Conservation (phyloP, 345 rosid genomes). For the Hypericum androsaemum region DNA sequence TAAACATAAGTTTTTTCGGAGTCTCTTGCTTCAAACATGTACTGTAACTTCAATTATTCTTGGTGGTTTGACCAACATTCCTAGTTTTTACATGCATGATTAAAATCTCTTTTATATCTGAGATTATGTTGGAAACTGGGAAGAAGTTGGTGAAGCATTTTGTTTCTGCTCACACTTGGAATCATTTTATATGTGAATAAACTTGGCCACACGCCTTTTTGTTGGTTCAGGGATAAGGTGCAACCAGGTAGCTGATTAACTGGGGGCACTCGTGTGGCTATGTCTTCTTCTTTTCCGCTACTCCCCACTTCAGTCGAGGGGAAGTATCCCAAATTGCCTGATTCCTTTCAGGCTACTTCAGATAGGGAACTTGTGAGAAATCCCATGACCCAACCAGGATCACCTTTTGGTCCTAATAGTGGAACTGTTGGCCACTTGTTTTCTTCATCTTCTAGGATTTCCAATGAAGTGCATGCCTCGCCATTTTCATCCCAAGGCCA, state of each 20-base stretch:
- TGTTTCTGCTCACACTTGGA: slow-evolving; percentile 5
- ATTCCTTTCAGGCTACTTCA: slow-evolving; percentile 32
- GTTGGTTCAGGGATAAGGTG: slow-evolving; percentile 9
- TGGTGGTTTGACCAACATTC: too few species aligned
- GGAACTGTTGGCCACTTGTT: slow-evolving; percentile 23
- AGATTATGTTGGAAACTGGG: not conserved
- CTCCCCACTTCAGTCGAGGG: slow-evolving; percentile 24
- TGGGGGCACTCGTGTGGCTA: slow-evolving; percentile 15
- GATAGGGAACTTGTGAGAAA: slow-evolving; percentile 38
- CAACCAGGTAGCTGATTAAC: slow-evolving; percentile 8
- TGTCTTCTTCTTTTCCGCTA: slow-evolving; percentile 40
- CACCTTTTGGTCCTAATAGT: slow-evolving; percentile 27
- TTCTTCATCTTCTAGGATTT: slow-evolving; percentile 27
- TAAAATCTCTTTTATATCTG: not conserved
- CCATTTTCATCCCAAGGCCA: slow-evolving; percentile 26
- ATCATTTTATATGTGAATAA: slow-evolving; percentile 9
- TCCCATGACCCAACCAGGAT: slow-evolving; percentile 24
- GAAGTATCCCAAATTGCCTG: slow-evolving; percentile 29
- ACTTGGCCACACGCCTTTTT: slow-evolving; percentile 6
- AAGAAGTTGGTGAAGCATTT: not conserved
- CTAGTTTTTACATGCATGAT: not conserved
- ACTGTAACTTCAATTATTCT: too few species aligned
- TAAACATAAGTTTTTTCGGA: too few species aligned
- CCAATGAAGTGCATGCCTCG: slow-evolving; percentile 23
- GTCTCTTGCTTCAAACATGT: too few species aligned